Evolutionary conservation across 2,329 filamentous ascomycete species (phyloP), one percentile per base, ranked within the genome.

Genomic region (Dactylonectria estremocensis): DNA sequence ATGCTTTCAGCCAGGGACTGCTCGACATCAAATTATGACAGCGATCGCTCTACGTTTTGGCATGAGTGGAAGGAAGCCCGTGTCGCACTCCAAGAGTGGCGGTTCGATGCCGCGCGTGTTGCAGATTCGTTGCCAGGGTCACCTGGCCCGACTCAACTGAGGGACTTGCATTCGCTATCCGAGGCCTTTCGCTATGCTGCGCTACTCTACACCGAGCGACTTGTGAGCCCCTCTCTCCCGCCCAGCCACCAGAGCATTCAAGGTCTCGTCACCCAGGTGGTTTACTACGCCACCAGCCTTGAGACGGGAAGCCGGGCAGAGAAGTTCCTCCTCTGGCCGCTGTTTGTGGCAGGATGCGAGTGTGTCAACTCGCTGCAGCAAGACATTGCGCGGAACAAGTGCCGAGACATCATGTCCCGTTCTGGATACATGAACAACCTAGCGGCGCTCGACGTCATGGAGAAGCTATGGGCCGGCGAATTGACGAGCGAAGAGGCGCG

Each of bases 391-490:
- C 90, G 95, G 60, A 87, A 90, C 72, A 92, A 95, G 74, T 97
- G 94, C 82, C 87, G 91, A 50, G 94, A 95, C 77, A 95, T 98
- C 72, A 95, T 95, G 86, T 89, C 90, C 33, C 92, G 95, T 72
- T 95, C 93, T 61, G 95, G 95, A 1, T 98, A 98, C 82, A 93
- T 95, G 86, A 98, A 97, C 82, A 98, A 97, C 78, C 87, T 97
- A 46, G 92, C 93, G 7, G 94, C 93, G 8, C 86, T 98, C 28
- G 93, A 96, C 75, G 90, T 97, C 4, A 82, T 98, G 48, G 95
- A 98, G 84, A 90, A 91, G 75, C 88, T 97, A 16, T 98, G 95
- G 95, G 85, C 86, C 13, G 87, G 86, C 56, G 87, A 90, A 56
- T 80, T 77, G 72, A 76, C 81, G 65, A 81, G 82, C 49, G 80